Evolutionary conservation across 306 rosid genomes (phyloP).

Genomic region (Potentilla sterilis): DNA sequence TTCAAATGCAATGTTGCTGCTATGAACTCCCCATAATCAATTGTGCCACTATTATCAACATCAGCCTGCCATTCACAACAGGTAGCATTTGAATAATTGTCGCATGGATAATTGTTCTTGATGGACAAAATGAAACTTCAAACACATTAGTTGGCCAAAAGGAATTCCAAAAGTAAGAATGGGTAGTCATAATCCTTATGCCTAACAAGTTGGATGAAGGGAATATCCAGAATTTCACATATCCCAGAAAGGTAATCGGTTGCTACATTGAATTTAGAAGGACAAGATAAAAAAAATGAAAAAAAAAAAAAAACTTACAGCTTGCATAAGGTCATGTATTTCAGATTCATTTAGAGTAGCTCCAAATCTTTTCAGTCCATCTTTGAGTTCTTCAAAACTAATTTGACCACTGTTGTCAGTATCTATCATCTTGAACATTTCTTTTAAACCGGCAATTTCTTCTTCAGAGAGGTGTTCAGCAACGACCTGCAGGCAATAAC

Average conservation of each 20-base stretch:
- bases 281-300: background rate
- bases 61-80: conserved; percentile 65
- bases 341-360: conserved; percentile 78
- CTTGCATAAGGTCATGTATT: conserved; percentile 69
- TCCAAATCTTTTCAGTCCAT: conserved; percentile 70
- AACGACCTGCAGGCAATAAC: conserved; percentile 55
- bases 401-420: conserved; percentile 84
- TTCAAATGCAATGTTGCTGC: conserved; percentile 91
- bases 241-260: background rate
- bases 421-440: conserved; percentile 81
- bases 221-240: background rate
- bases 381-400: conserved; percentile 79
- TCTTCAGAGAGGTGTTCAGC: conserved; percentile 81
- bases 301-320: conserved; percentile 48
- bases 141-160: background rate
- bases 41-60: conserved; percentile 83
- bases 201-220: background rate
- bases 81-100: background rate
- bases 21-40: conserved; percentile 85
- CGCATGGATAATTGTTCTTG: background rate
- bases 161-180: background rate
- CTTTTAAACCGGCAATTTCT: conserved; percentile 83
- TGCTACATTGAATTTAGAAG: background rate
- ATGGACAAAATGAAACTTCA: background rate
- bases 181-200: background rate